phyloP scores from a whole-genome alignment of 1,284 basidiomycete genomes.

The Tilletia setariae region DNA sequence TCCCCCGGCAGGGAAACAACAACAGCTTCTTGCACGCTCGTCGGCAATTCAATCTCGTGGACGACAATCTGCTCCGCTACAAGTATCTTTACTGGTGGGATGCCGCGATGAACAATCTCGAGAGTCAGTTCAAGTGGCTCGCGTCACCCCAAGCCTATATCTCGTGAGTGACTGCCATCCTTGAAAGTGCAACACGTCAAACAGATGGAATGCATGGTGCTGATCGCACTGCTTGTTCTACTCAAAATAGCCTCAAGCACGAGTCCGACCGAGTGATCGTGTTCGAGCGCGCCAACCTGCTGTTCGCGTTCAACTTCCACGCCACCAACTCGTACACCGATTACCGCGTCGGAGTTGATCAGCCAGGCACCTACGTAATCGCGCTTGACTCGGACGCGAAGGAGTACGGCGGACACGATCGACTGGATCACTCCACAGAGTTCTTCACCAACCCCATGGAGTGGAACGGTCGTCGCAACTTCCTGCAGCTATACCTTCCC shows the following conservation, averaged over 20 bases:
- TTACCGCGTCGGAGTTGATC: conserved; percentile 86
- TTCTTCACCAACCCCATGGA: conserved; percentile 80
- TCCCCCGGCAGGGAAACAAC: conserved; percentile 88
- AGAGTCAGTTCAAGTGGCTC: conserved; percentile 78
- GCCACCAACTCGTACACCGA: conserved; percentile 81
- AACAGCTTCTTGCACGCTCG: conserved; percentile 88
- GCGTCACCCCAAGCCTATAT: conserved; percentile 67
- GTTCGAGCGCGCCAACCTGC: conserved; percentile 82
- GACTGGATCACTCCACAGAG: conserved; percentile 64
- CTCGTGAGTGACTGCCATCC: conserved; percentile 20
- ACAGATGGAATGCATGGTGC: conserved; percentile 7
- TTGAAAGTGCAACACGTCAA: conserved; percentile 48
- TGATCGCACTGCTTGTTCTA: conserved; percentile 63
- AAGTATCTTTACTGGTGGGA: conserved; percentile 91
- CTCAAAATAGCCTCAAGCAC: conserved; percentile 93
- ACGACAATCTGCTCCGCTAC: conserved; percentile 81
- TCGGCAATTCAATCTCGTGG: conserved; percentile 90
- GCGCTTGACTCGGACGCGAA: conserved; percentile 74
- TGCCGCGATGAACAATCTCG: conserved; percentile 82
- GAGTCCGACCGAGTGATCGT: conserved; percentile 70
- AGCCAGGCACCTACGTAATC: conserved; percentile 78
- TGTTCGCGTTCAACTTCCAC: conserved; percentile 98
- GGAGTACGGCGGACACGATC: conserved; percentile 81
- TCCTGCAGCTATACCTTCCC: conserved; percentile 48
- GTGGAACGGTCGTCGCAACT: conserved; percentile 90